Percentiles rank a stretch among this genome's conserved stretches.
Evolutionary conservation across 768 basidiomycete genomes (phyloP).

Genomic region (Pholiota conissans): DNA sequence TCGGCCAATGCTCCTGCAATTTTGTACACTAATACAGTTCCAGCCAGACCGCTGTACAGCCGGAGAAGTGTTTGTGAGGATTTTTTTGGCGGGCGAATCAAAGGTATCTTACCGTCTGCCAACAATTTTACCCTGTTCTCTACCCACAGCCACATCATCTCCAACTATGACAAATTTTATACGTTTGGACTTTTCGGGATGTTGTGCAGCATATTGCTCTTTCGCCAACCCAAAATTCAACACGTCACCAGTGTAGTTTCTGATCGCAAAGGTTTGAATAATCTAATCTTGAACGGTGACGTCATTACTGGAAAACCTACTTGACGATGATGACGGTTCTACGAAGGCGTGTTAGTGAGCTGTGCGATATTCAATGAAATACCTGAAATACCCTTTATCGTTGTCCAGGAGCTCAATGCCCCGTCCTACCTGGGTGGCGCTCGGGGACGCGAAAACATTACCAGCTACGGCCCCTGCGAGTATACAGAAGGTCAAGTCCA

Average conservation of each 20-base stretch:
- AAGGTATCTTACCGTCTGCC: slow-evolving; percentile 60
- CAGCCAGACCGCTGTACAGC: slow-evolving; percentile 68
- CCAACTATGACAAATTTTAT: slow-evolving; percentile 83
- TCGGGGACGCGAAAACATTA: slow-evolving; percentile 89
- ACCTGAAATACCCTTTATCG: slow-evolving; percentile 55
- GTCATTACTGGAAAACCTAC: slow-evolving; percentile 33
- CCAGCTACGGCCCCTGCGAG: slow-evolving; percentile 74
- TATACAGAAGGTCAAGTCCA: background rate
- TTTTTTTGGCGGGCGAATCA: slow-evolving; percentile 5
- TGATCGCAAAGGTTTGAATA: slow-evolving; percentile 25
- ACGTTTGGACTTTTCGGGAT: slow-evolving; percentile 64
- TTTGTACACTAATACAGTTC: slow-evolving; percentile 86
- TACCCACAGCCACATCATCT: slow-evolving; percentile 88
- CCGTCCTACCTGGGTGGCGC: slow-evolving; percentile 77
- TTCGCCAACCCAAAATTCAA: slow-evolving; percentile 90
- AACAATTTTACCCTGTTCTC: slow-evolving; percentile 78
- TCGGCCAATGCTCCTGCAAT: slow-evolving; percentile 82
- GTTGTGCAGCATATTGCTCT: slow-evolving; percentile 74
- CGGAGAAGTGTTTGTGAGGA: background rate
- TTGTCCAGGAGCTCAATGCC: slow-evolving; percentile 78
- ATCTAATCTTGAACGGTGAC: background rate
- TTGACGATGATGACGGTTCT: slow-evolving; percentile 86
- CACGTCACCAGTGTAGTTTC: slow-evolving; percentile 89
- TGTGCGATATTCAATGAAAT: background rate
- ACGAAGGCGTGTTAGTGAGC: background rate